phyloP scores from a whole-genome alignment of 768 basidiomycete genomes.

The Psilocybe cubensis region DNA sequence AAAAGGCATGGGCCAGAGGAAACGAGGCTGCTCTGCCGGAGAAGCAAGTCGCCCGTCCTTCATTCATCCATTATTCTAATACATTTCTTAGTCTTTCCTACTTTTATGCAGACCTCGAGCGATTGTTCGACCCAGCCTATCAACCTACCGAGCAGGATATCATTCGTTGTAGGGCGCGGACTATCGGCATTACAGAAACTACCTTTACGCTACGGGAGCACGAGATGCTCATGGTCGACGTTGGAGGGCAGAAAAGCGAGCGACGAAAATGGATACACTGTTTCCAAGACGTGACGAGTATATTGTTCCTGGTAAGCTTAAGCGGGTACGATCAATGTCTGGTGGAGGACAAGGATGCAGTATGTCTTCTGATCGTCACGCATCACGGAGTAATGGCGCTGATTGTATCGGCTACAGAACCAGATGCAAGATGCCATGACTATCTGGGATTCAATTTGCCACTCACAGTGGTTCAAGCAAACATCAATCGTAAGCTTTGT shows the following conservation, averaged over 20 bases:
- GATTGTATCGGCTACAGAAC: constrained; percentile 55
- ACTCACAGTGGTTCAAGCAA: constrained; percentile 96
- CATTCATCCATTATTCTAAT: not conserved
- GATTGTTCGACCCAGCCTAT: constrained; percentile 76
- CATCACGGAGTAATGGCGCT: not conserved
- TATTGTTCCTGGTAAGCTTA: constrained; percentile 88
- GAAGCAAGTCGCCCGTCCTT: constrained; percentile 56
- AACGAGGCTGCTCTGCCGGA: constrained; percentile 94
- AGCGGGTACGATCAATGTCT: constrained; percentile 95
- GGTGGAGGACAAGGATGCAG: constrained; percentile 90
- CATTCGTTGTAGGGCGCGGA: constrained; percentile 82
- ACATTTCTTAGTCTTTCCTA: constrained; percentile 57
- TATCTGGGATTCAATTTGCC: constrained; percentile 98
- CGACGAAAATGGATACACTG: constrained; percentile 94
- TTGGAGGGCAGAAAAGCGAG: constrained; percentile 93
- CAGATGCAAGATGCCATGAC: constrained; percentile 99
- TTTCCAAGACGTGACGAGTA: constrained; percentile 93
- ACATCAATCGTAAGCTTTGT: constrained; percentile 78
- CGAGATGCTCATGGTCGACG: constrained; percentile 93
- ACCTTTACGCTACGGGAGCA: constrained; percentile 78
- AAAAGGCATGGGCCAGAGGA: constrained; percentile 76
- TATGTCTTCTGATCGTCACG: constrained; percentile 40
- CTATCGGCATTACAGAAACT: constrained; percentile 91
- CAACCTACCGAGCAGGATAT: constrained; percentile 86
- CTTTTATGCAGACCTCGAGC: constrained; percentile 80